Base-by-base conservation (phyloP, 345 rosid species). In the Ceriops tagal region DNA sequence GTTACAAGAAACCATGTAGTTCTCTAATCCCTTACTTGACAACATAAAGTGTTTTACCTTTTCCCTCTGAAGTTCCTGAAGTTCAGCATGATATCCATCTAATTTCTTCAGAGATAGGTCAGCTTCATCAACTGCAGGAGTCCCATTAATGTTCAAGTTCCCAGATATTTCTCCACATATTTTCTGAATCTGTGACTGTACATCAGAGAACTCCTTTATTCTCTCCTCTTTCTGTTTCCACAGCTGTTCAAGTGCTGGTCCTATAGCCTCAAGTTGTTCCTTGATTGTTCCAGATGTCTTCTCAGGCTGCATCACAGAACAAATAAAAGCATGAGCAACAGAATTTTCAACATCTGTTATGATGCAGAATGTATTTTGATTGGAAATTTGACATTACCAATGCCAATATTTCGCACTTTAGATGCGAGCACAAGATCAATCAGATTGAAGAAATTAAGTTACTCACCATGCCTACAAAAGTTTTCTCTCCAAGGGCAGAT, bases 221-320 rank as follows among this genome's bases (percentile, higher is more conserved):
- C 99, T 89, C 83, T 90, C 92, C 63, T 90, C 96, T 79, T 92
- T 92, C 83, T 86, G 97, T 77, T 88, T 86, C 89, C 90, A 88
- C 70, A 95, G 87, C 78, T 87, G 92, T 65, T 92, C 93, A 58
- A 95, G 96, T 6, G 73, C 89, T 3, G 99, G 99, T 67, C 93
- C 96, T 78, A 95, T 92, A 46, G 96, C 92, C 20, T 86, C 91
- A 62, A 92, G 96, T 68, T 95, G 99, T 70, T 95, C 92, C 84
- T 92, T 95, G 85, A 92, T 95, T 55, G 99, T 95, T 78, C 93
- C 96, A 1, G 86, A 82, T 56, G 85, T 67, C 77, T 78, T 83
- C 55, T 90, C 97, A 7, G 96, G 96, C 96, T 93, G 84, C 34
- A 74, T 76, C 27, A 20, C 30, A 74, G 51, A 67, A 72, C 67